Conservation (phyloP, 202 grass and related monocot genomes). For the Setaria italica region DNA sequence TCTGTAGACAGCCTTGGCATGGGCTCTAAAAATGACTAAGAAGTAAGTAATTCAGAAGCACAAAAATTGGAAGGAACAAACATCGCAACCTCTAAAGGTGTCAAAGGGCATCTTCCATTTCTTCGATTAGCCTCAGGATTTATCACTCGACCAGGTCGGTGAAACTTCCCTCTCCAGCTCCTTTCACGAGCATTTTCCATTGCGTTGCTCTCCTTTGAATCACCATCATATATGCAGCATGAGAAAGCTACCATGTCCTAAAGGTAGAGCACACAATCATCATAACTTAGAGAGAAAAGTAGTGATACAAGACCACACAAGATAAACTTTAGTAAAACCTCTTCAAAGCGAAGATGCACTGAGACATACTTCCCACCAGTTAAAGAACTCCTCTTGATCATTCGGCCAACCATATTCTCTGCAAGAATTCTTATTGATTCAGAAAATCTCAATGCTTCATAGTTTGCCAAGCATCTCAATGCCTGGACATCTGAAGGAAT, state of each 20-base stretch:
- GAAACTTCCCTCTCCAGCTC: constrained; percentile 94
- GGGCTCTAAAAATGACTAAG: background rate
- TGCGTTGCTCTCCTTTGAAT: constrained; percentile 64
- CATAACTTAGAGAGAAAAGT: constrained; percentile 32
- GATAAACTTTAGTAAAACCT: constrained; percentile 53
- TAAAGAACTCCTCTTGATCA: constrained; percentile 78
- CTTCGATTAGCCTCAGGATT: constrained; percentile 86
- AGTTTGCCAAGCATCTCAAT: constrained; percentile 91
- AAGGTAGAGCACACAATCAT: constrained; percentile 22
- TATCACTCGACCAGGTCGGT: constrained; percentile 77
- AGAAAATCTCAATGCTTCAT: constrained; percentile 88
- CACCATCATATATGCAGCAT: constrained; percentile 90
- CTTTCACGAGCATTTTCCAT: constrained; percentile 90
- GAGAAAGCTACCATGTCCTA: constrained; percentile 99
- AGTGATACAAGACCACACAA: constrained; percentile 25
- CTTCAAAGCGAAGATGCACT: constrained; percentile 96
- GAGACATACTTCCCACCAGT: constrained; percentile 83
- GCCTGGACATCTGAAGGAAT: constrained; percentile 67
- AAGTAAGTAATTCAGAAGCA: background rate
- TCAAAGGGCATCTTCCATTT: constrained; percentile 88
- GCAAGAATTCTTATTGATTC: constrained; percentile 82
- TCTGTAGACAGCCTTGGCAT: background rate
- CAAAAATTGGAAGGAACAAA: constrained; percentile 41
- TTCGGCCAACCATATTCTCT: constrained; percentile 78
- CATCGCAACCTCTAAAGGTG: constrained; percentile 79